A percentile compares a stretch with the other conserved stretches of the same genome.
These are phyloP conservation scores for Centaurea solstitialis DNA, from an alignment of 129 eudicot species.

Conservation along the genomic window DNA sequence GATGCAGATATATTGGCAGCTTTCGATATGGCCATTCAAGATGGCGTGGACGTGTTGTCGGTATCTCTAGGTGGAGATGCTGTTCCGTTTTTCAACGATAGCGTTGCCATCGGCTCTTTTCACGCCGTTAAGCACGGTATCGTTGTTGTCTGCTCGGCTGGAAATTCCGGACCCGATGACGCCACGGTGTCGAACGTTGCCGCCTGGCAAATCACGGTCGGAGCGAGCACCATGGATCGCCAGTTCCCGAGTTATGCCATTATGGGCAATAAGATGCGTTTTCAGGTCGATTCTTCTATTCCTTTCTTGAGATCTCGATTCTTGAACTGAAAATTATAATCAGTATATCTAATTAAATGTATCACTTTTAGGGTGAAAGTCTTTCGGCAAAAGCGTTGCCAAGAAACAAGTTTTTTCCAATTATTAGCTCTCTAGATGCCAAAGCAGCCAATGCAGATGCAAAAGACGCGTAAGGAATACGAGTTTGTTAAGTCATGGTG, in stretches of 20 bases:
- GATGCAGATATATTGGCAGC: conserved; percentile 94
- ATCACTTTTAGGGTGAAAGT: conserved; percentile 71
- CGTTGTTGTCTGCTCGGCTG: conserved; percentile 82
- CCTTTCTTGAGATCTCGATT: background rate
- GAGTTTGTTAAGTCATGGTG: conserved; percentile 8
- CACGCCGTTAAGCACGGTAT: conserved; percentile 88
- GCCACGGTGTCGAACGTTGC: conserved; percentile 73
- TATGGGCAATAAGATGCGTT: conserved; percentile 54
- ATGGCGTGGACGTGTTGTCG: conserved; percentile 89
- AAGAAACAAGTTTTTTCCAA: conserved; percentile 42
- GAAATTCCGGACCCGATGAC: conserved; percentile 76
- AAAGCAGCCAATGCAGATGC: conserved; percentile 64
- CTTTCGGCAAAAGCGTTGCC: conserved; percentile 60
- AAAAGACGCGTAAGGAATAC: conserved; percentile 67
- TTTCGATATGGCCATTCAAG: conserved; percentile 82
- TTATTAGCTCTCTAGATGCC: conserved; percentile 53
- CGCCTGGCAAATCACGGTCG: conserved; percentile 91
- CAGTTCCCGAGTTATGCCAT: conserved; percentile 62
- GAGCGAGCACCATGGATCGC: conserved; percentile 92
- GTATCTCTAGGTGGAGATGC: conserved; percentile 89
- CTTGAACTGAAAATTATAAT: background rate
- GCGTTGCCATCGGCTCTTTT: conserved; percentile 79
- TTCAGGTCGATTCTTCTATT: conserved; percentile 46
- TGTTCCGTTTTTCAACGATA: conserved; percentile 53
- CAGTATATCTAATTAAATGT: background rate